Conservation (phyloP, 768 basidiomycete genomes). For the Rhizopogon vinicolor region DNA sequence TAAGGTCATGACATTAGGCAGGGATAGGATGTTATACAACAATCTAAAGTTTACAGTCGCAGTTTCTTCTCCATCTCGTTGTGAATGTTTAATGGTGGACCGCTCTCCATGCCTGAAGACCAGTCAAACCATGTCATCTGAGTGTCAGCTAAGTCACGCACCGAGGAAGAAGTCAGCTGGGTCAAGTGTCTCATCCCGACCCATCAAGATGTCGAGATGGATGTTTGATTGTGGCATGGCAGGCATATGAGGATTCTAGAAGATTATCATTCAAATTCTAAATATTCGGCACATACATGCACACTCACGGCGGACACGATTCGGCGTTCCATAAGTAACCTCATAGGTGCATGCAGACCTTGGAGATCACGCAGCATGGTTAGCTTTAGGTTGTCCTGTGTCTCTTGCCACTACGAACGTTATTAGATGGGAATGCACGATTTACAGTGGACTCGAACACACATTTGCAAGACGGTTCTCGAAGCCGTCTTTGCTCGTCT, state of each 20-base stretch:
- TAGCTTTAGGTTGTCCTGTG: constrained; percentile 84
- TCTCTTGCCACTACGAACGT: constrained; percentile 78
- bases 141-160: constrained; percentile 25
- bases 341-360: constrained; percentile 86
- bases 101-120: constrained; percentile 47
- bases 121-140: constrained; percentile 2
- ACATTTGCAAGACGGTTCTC: constrained; percentile 78
- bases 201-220: constrained; percentile 90
- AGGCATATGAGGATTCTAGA: constrained; percentile 64
- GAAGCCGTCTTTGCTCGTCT: constrained; percentile 52
- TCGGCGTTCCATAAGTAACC: constrained; percentile 91
- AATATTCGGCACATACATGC: not conserved
- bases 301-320: constrained; percentile 67
- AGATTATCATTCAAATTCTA: not conserved
- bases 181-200: constrained; percentile 81
- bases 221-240: constrained; percentile 68
- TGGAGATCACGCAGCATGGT: constrained; percentile 79
- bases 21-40: constrained; percentile 1
- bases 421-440: not conserved
- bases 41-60: constrained; percentile 31
- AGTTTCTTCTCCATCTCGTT: constrained; percentile 62
- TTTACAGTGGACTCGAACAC: constrained; percentile 1
- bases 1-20: not conserved
- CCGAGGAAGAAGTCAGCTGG: constrained; percentile 79
- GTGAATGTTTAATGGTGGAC: constrained; percentile 52